Base-by-base conservation (phyloP, 2,329 filamentous ascomycete species). In the Parastagonospora nodorum region DNA sequence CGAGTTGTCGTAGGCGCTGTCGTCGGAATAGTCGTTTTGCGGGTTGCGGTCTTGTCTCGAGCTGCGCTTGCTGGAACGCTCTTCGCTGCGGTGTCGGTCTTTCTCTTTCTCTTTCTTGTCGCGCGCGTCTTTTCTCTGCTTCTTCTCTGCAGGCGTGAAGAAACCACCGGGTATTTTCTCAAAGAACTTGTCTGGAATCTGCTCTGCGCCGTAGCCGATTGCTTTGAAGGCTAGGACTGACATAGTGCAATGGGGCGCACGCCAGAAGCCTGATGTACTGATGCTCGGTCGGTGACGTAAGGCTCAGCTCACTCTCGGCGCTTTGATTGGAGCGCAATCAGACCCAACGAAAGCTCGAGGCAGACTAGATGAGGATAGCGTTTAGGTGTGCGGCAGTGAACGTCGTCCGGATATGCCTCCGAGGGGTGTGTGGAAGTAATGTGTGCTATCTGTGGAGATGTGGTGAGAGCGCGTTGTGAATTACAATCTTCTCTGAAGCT, bases 141-240 rank as follows among this genome's bases (percentile, higher is more conserved):
- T 72, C 28, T 64, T 60, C 15, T 73, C 66, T 45, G 53, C 48
- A 2, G 70, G 63, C 6, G 60, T 72, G 54, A 73, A 75, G 56
- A 64, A 74, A 49, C 69, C 70, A 36, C 71, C 72, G 39, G 72
- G 72, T 15, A 74, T 65, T 19, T 65, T 64, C 35, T 75, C 68
- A 44, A 73, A 74, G 50, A 72, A 57, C 43, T 58, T 69, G 66
- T 75, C 72, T 31, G 72, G 72, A 48, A 74, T 71, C 56, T 66
- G 67, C 49, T 73, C 70, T 37, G 69, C 72, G 50, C 71, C 72
- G 62, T 69, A 69, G 49, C 60, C 61, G 28, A 75, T 59, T n/a
- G 72, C 72, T 54, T 74, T 74, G 48, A 74, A 65, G 29, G 70
- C 72, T 42, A 75, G 66, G 29, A 64, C 64, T 40, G 69, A 64